These are phyloP conservation scores for Aspergillus brasiliensis DNA, from an alignment of 2,329 filamentous ascomycete genomes.

Conservation along the genomic window DNA sequence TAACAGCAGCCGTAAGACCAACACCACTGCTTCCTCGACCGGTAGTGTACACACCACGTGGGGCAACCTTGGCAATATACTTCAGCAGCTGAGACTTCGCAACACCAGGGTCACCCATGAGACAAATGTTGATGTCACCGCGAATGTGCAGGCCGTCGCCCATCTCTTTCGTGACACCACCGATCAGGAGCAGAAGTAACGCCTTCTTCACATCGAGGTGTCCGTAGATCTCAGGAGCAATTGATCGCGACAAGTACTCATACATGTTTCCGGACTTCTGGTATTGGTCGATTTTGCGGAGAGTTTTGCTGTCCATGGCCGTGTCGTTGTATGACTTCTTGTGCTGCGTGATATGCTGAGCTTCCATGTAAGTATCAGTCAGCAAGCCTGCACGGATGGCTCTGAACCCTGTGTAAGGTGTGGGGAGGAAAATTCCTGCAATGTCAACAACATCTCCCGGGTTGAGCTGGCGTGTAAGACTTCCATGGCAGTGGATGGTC, in stretches of 20 bases:
- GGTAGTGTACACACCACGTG: slow-evolving; percentile 83
- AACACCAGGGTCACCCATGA: slow-evolving; percentile 99
- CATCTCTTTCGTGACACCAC: slow-evolving; percentile 94
- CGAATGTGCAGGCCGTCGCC: slow-evolving; percentile 98
- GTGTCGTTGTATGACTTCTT: slow-evolving; percentile 98
- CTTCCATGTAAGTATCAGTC: slow-evolving; percentile 95
- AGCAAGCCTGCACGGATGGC: slow-evolving; percentile 94
- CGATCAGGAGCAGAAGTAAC: slow-evolving; percentile 89
- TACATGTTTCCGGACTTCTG: slow-evolving; percentile 88
- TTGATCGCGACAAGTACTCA: slow-evolving; percentile 91
- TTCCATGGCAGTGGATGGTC: slow-evolving; percentile 86
- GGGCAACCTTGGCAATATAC: slow-evolving; percentile 97
- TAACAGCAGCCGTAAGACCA: slow-evolving; percentile 78
- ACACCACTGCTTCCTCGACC: slow-evolving; percentile 80
- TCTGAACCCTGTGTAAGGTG: slow-evolving; percentile 98
- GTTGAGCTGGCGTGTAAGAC: slow-evolving; percentile 80
- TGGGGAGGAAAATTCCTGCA: slow-evolving; percentile 93
- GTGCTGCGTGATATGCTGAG: slow-evolving; percentile 90
- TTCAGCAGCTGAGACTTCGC: slow-evolving; percentile 98
- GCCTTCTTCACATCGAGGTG: slow-evolving; percentile 98
- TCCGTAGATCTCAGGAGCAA: slow-evolving; percentile 95
- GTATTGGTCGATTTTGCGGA: slow-evolving; percentile 82
- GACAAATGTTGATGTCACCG: slow-evolving; percentile 96
- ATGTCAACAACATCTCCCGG: slow-evolving; percentile 94
- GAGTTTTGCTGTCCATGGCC: slow-evolving; percentile 75